phyloP scores from a whole-genome alignment of 192 early-diverging fungal species.

The Thoreauomyces humboldtii region DNA sequence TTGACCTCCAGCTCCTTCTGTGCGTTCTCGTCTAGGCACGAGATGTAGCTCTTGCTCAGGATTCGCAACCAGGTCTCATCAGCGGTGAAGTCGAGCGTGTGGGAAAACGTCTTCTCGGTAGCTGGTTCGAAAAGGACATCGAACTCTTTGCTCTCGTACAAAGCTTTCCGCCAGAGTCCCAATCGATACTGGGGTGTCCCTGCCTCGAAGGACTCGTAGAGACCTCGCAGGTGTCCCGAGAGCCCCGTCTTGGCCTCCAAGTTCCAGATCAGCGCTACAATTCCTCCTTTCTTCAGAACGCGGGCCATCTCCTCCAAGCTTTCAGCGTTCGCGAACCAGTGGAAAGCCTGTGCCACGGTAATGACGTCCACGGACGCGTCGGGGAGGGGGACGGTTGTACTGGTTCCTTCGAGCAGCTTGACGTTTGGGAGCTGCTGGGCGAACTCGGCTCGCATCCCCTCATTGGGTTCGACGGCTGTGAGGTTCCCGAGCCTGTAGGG shows the following conservation, averaged over 20 bases:
- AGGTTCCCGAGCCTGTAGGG: not conserved
- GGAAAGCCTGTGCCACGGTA: slow-evolving; percentile 38
- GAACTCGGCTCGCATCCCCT: slow-evolving; percentile 3
- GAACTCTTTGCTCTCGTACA: slow-evolving; percentile 21
- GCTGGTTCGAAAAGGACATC: slow-evolving; percentile 15
- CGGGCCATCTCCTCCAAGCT: slow-evolving; percentile 42
- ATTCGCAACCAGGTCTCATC: slow-evolving; percentile 3
- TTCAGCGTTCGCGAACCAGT: slow-evolving; percentile 50
- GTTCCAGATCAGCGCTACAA: slow-evolving; percentile 45
- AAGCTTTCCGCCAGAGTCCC: slow-evolving; percentile 40
- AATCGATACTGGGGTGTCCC: slow-evolving; percentile 48
- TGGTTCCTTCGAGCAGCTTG: not conserved
- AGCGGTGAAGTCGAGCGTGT: not conserved
- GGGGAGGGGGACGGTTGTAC: not conserved
- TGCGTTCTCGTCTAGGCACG: not conserved
- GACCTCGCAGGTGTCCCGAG: slow-evolving; percentile 26
- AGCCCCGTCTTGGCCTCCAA: slow-evolving; percentile 40
- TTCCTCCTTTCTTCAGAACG: slow-evolving; percentile 42
- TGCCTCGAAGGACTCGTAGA: slow-evolving; percentile 44
- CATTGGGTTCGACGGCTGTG: slow-evolving; percentile 2
- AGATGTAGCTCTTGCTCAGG: slow-evolving; percentile 13
- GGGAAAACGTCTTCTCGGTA: not conserved
- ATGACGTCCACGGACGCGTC: not conserved
- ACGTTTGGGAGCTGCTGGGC: not conserved
- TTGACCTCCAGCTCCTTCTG: slow-evolving; percentile 1